A percentile compares a stretch with the other conserved stretches of the same genome.
Evolutionary conservation across 805 yeast genomes (phyloP).

Genomic region (Lipomyces yamanashiensis): DNA sequence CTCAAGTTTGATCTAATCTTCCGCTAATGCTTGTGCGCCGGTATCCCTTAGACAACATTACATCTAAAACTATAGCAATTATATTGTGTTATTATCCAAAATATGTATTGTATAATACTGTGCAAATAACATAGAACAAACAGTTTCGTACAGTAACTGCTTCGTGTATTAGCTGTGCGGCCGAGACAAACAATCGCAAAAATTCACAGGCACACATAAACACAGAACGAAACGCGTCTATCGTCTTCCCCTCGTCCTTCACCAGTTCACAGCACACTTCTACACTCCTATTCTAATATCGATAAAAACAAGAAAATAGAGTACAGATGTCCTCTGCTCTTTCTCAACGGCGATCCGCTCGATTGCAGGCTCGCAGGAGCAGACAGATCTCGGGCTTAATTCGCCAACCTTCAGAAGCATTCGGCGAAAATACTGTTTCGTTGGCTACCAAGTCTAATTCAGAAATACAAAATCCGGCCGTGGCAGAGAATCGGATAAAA

Average conservation of each 20-base stretch:
- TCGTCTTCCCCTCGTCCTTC: neutral
- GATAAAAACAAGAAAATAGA: neutral
- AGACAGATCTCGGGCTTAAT: conserved; percentile 29
- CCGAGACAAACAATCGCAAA: conserved; percentile 6
- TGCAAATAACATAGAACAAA: too few species aligned
- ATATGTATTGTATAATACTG: too few species aligned
- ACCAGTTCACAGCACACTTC: too few species aligned
- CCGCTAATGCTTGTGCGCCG: too few species aligned
- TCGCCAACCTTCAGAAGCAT: conserved; percentile 20
- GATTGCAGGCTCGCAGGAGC: conserved; percentile 29
- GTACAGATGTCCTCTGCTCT: conserved; percentile 10
- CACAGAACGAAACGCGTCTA: conserved; percentile 3
- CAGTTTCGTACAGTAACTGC: too few species aligned
- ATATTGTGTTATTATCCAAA: too few species aligned
- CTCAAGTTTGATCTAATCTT: too few species aligned
- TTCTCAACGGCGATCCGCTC: conserved; percentile 28
- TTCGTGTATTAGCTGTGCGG: neutral
- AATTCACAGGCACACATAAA: neutral
- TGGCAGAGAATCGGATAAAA: conserved; percentile 1
- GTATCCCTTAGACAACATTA: too few species aligned
- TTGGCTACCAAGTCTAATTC: neutral
- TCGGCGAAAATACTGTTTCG: neutral
- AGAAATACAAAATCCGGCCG: neutral
- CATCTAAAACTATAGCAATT: too few species aligned
- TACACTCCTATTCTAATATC: neutral